These are phyloP conservation scores for Candida alai DNA, from an alignment of 805 yeast species.

Conservation along the genomic window DNA sequence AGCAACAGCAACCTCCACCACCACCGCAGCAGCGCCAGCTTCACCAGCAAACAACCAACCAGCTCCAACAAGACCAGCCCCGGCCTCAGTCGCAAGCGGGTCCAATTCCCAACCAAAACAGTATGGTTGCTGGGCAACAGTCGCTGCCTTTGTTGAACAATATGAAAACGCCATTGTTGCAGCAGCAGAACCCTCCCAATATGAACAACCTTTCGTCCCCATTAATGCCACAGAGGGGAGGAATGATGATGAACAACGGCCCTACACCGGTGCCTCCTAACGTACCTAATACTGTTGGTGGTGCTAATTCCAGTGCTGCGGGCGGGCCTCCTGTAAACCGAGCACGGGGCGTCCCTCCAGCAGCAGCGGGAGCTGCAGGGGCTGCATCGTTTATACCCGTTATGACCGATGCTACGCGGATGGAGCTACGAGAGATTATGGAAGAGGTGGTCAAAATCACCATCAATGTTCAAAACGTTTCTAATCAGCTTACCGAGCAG, in stretches of 20 bases:
- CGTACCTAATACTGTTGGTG: too few relatives aligned
- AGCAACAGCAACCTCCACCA: constrained; percentile 6
- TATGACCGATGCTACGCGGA: constrained; percentile 58
- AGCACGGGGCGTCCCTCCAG: too few relatives aligned
- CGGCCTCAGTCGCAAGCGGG: too few relatives aligned
- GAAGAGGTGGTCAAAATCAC: constrained; percentile 67
- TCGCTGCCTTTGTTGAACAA: constrained; percentile 9
- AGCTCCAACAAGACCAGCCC: constrained; percentile 23
- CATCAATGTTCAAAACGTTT: constrained; percentile 68
- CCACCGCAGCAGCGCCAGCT: constrained; percentile 4
- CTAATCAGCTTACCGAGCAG: constrained; percentile 54
- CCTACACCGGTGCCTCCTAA: too few relatives aligned
- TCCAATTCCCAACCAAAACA: too few relatives aligned
- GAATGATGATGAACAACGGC: neutral
- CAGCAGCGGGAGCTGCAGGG: neutral
- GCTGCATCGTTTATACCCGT: constrained; percentile 11
- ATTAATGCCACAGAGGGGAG: constrained; percentile 6
- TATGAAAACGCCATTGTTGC: constrained; percentile 8
- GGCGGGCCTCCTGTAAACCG: too few relatives aligned
- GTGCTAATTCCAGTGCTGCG: neutral
- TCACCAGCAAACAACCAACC: too few relatives aligned
- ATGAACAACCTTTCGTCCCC: constrained; percentile 8
- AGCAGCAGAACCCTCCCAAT: constrained; percentile 13
- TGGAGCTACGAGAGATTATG: constrained; percentile 56
- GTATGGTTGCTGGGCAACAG: too few relatives aligned